Percentiles rank a stretch among this genome's conserved stretches.
Conservation (phyloP, 164 flowering plant genomes). For the Dillenia suffruticosa region DNA sequence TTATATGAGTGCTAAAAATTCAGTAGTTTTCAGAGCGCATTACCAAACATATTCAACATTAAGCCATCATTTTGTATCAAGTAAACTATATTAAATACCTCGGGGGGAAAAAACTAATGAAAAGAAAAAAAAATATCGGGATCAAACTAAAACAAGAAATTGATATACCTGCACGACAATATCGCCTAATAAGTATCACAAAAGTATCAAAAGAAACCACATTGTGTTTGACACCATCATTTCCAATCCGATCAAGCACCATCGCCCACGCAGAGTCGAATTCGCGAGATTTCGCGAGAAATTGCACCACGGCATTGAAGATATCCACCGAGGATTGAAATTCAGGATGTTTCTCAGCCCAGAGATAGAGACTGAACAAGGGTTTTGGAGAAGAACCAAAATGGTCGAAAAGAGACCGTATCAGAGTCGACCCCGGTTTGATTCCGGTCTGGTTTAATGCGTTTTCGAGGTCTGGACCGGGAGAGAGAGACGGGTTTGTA, state of each 20-base stretch:
- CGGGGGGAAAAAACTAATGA: too few relatives aligned
- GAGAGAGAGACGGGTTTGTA: constrained; percentile 19
- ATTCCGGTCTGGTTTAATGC: constrained; percentile 44
- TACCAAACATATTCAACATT: too few relatives aligned
- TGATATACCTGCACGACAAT: constrained; percentile 49
- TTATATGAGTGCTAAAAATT: too few relatives aligned
- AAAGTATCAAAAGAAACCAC: constrained; percentile 41
- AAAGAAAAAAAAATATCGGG: too few relatives aligned
- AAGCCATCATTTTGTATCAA: too few relatives aligned
- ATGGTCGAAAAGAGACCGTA: constrained; percentile 35
- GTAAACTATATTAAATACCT: too few relatives aligned
- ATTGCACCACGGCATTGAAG: constrained; percentile 50
- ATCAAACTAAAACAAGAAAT: too few relatives aligned
- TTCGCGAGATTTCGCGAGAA: constrained; percentile 48
- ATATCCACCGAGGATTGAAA: constrained; percentile 26
- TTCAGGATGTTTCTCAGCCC: constrained; percentile 58
- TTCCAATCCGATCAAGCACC: constrained; percentile 30
- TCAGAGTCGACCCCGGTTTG: constrained; percentile 25
- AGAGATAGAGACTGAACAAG: constrained; percentile 38
- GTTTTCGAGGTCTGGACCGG: constrained; percentile 35
- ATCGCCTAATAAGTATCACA: constrained; percentile 54
- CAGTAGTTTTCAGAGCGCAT: too few relatives aligned
- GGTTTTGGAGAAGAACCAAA: constrained; percentile 63
- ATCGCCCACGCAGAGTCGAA: constrained; percentile 69
- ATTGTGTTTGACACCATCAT: constrained; percentile 7